phyloP scores from a whole-genome alignment of 257 asterid genomes.

The Cinchona pubescens region DNA sequence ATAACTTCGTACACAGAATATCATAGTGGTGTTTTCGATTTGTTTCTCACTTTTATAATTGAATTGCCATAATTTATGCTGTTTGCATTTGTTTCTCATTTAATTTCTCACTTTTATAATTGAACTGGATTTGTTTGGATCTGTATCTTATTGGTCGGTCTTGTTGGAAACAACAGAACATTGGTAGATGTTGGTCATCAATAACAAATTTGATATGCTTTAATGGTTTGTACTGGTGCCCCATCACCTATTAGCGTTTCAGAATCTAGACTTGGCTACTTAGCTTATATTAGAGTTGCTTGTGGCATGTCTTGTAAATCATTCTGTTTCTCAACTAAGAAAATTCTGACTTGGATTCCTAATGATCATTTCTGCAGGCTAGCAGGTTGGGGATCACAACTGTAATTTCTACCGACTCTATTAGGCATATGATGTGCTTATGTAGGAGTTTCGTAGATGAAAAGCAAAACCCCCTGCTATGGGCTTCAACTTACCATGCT shows the following conservation, averaged over 20 bases:
- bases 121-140: too few species aligned
- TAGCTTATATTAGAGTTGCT: neutral
- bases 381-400: slow-evolving; percentile 97
- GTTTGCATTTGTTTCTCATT: neutral
- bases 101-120: too few species aligned
- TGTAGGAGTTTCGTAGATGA: slow-evolving; percentile 95
- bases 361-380: slow-evolving; percentile 50
- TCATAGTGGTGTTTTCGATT: neutral
- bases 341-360: slow-evolving; percentile 2
- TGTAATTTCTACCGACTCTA: slow-evolving; percentile 96
- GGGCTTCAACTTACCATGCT: slow-evolving; percentile 99
- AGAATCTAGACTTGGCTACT: neutral
- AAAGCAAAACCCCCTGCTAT: slow-evolving; percentile 83
- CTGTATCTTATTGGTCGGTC: neutral
- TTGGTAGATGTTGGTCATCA: neutral
- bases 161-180: neutral
- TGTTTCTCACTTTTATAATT: neutral
- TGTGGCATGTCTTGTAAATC: neutral
- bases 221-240: neutral
- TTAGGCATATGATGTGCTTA: slow-evolving; percentile 99
- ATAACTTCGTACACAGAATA: neutral
- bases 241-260: neutral
- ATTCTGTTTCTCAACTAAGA: neutral
- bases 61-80: too few species aligned
- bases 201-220: neutral